Percentiles rank a stretch among this genome's conserved stretches.
phyloP scores from a whole-genome alignment of 306 rosid genomes.

The Malus sylvestris region DNA sequence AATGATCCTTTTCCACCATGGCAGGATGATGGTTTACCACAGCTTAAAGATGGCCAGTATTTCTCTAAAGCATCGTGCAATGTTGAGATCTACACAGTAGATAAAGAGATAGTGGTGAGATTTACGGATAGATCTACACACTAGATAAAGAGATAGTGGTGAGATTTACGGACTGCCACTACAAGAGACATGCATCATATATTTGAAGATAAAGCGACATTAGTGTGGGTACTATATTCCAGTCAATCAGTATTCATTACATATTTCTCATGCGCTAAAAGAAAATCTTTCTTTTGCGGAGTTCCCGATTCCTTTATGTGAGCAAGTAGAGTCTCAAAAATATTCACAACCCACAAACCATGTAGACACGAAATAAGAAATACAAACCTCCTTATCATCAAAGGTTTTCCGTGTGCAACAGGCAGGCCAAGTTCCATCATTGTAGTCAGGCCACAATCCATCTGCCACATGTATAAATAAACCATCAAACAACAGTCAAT shows the following conservation, averaged over 20 bases:
- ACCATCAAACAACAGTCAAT: not conserved
- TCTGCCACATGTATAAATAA: conserved; percentile 31
- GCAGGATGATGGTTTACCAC: conserved; percentile 61
- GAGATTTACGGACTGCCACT: conserved; percentile 7
- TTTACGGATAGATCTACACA: conserved; percentile 44
- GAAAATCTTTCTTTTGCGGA: not conserved
- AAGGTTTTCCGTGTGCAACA: conserved; percentile 59
- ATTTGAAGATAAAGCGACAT: not conserved
- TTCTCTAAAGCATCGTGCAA: conserved; percentile 48
- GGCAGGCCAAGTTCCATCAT: conserved; percentile 94
- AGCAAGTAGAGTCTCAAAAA: not conserved
- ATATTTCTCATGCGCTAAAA: not conserved
- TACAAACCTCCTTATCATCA: conserved; percentile 61
- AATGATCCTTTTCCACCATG: conserved; percentile 69
- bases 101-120: conserved; percentile 12
- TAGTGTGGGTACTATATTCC: not conserved
- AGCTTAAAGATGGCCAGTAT: conserved; percentile 91
- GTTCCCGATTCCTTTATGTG: not conserved
- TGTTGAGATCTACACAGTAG: conserved; percentile 54
- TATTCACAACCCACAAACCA: not conserved
- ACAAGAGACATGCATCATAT: not conserved
- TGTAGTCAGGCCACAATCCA: conserved; percentile 97
- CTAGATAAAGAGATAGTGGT: conserved; percentile 6
- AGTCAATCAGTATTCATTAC: not conserved
- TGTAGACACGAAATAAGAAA: not conserved